Evolutionary conservation across 306 rosid genomes (phyloP).

Genomic region (Gynostemma pentaphyllum): DNA sequence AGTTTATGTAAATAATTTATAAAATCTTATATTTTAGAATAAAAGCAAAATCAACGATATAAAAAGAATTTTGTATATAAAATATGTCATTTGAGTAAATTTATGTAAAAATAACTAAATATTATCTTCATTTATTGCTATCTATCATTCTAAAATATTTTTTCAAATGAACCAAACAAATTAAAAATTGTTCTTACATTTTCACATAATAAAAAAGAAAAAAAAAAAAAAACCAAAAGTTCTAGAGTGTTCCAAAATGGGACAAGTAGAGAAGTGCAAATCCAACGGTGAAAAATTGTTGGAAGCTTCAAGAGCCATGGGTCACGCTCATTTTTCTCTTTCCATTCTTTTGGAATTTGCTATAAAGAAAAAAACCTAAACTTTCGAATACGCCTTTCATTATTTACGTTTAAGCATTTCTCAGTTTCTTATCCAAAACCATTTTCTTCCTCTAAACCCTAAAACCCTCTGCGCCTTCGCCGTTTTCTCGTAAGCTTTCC

Average conservation of each 20-base stretch:
- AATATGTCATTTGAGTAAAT: no score
- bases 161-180: no score
- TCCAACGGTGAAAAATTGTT: conserved; percentile 21
- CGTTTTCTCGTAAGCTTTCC: conserved; percentile 16
- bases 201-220: not conserved
- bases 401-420: no score
- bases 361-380: conserved; percentile 8
- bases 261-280: conserved; percentile 9
- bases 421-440: conserved; percentile 24
- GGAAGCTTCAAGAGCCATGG: conserved; percentile 21
- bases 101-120: no score
- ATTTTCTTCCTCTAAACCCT: conserved; percentile 14
- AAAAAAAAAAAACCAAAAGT: not conserved
- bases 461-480: conserved; percentile 7
- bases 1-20: no score
- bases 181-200: no score
- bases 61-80: no score
- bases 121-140: no score
- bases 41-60: no score
- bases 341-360: not conserved
- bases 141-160: no score
- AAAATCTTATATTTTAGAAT: no score
- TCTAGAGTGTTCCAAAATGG: conserved; percentile 19
- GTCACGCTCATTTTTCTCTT: not conserved
- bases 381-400: not conserved